Conservation (phyloP, 1,139 yeast species). For the Hemisphaericaspora lyxosophila region DNA sequence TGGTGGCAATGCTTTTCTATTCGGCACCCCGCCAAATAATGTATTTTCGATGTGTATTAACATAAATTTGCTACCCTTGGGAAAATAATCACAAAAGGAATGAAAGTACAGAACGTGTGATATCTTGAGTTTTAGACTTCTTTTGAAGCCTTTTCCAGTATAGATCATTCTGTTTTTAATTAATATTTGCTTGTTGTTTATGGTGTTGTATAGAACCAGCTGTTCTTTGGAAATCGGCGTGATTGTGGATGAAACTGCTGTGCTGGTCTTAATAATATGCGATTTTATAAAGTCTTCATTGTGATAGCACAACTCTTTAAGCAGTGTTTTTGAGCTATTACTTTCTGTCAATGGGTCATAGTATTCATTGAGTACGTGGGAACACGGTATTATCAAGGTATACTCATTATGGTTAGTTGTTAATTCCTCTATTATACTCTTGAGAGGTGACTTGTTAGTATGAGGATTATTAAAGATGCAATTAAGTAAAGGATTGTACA, state of each 20-base stretch:
- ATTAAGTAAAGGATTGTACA: conserved; percentile 67
- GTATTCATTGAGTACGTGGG: conserved; percentile 48
- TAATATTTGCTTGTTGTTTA: conserved; percentile 58
- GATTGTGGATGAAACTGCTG: conserved; percentile 35
- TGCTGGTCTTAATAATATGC: conserved; percentile 55
- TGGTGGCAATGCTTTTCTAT: conserved; percentile 5
- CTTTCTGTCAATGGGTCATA: conserved; percentile 48
- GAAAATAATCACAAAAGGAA: conserved; percentile 48
- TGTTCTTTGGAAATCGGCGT: conserved; percentile 41
- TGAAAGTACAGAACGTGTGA: conserved; percentile 42
- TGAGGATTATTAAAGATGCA: conserved; percentile 67
- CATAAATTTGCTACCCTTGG: conserved; percentile 51
- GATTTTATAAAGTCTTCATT: conserved; percentile 68
- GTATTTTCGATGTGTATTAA: conserved; percentile 54
- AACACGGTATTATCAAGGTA: conserved; percentile 63
- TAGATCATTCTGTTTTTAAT: conserved; percentile 57
- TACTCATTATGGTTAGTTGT: conserved; percentile 45
- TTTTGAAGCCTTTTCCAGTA: conserved; percentile 59
- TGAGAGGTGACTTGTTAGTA: conserved; percentile 51
- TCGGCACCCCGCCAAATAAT: conserved; percentile 36
- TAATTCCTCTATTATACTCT: conserved; percentile 44
- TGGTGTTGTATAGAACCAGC: conserved; percentile 52
- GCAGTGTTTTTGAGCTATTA: conserved; percentile 30
- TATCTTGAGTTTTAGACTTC: conserved; percentile 46
- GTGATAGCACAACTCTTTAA: conserved; percentile 56